Base-by-base conservation (phyloP, 2,329 filamentous ascomycete genomes). In the Trichoderma citrinoviride region DNA sequence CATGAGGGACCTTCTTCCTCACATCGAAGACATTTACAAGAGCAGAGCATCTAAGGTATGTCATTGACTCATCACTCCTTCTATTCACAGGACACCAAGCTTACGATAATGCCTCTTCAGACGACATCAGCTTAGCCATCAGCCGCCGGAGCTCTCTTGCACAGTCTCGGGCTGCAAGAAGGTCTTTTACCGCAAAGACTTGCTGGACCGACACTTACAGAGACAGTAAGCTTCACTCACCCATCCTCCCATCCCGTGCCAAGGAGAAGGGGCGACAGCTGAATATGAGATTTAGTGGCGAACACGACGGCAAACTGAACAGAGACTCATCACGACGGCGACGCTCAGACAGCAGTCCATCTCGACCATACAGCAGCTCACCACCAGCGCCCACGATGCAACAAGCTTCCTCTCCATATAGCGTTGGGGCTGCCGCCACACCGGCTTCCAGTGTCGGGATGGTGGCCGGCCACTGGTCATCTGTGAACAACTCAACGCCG, bases 91-190 rank as follows among this genome's bases (percentile, higher is more conserved):
- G 50, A 61, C 6, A 40, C 49, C 69, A 25, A 47, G 15, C 52
- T 56, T 21, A 49, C 71, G 66, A 46, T 49, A 50, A 33, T 19
- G 14, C 17, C 40, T 46, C 49, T 63, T 15, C 65, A 87, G 86
- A 70, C 83, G 86, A 61, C 86, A 88, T 73, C 83, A 88, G 72
- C 74, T 87, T 44, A 86, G 84, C 69, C 86, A 88, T 72, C 78
- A 82, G 64, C 82, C 79, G 58, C 83, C 86, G 27, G 78, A 79
- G 49, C 81, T 81, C 69, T 75, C 75, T 43, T 89, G 86, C 67
- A 77, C 74, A 3, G 79, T 81, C 64, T 78, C 81, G 17, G 81
- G 83, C 44, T 89, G 86, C 71, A 83, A 82, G 44, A 82, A 82
- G 67, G 77, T 79, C 15, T 88, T 89, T 67, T 82, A 87, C 68